Conservation (phyloP, 768 basidiomycete genomes). For the Boletus sp. region DNA sequence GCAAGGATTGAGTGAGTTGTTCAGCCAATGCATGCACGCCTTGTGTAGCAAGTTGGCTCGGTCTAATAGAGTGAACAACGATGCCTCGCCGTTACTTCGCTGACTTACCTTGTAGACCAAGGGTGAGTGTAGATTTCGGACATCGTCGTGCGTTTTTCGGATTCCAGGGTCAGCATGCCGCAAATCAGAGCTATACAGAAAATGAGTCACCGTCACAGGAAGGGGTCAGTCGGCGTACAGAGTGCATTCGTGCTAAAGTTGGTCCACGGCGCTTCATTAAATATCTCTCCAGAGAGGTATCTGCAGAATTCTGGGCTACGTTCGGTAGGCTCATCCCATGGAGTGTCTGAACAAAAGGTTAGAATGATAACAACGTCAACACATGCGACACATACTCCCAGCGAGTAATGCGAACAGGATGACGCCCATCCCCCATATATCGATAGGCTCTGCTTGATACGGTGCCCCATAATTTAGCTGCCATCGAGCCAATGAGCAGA, state of each 20-base stretch:
- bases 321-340: conserved; percentile 92
- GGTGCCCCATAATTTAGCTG: conserved; percentile 66
- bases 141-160: conserved; percentile 65
- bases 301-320: conserved; percentile 77
- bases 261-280: conserved; percentile 78
- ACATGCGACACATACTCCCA: conserved; percentile 64
- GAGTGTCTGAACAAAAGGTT: conserved; percentile 66
- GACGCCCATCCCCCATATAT: conserved; percentile 95
- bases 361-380: neutral
- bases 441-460: conserved; percentile 90
- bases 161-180: conserved; percentile 71
- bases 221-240: conserved; percentile 46
- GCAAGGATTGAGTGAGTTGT: conserved; percentile 65
- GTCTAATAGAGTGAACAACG: conserved; percentile 37
- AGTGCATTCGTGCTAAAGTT: conserved; percentile 55
- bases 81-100: no score
- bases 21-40: conserved; percentile 58
- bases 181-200: conserved; percentile 63
- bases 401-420: conserved; percentile 88
- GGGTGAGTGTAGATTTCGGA: conserved; percentile 55
- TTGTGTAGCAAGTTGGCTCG: conserved; percentile 63
- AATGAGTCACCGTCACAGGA: neutral
- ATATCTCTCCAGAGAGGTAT: conserved; percentile 73
- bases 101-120: conserved; percentile 69
- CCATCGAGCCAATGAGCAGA: neutral